Percentiles rank a stretch among this genome's conserved stretches.
Evolutionary conservation across 768 basidiomycete species (phyloP).

Genomic region (Rhizopogon salebrosus): DNA sequence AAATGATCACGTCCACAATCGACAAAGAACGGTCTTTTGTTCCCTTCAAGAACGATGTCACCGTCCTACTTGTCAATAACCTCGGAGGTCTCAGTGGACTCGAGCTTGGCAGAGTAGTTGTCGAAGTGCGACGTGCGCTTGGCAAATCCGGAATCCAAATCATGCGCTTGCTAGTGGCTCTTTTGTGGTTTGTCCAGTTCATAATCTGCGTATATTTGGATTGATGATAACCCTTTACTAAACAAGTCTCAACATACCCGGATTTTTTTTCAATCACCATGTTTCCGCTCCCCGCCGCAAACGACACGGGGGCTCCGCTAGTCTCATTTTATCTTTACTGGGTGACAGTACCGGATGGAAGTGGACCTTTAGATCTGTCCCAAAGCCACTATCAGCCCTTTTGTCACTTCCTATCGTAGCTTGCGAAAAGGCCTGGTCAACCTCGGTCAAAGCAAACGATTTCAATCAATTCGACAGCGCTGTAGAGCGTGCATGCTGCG

Average conservation of each 20-base stretch:
- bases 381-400: too few species aligned
- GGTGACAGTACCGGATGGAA: conserved; percentile 63
- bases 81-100: conserved; percentile 82
- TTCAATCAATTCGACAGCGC: conserved; percentile 44
- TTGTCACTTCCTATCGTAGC: too few species aligned
- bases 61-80: conserved; percentile 79
- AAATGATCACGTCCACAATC: conserved; percentile 66
- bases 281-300: conserved; percentile 58
- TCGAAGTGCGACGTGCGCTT: conserved; percentile 53
- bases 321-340: conserved; percentile 57
- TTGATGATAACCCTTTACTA: conserved; percentile 3
- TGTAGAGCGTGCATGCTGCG: conserved; percentile 55
- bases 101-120: conserved; percentile 66
- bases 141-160: conserved; percentile 51
- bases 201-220: neutral
- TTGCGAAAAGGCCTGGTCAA: too few species aligned
- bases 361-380: too few species aligned
- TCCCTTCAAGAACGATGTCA: conserved; percentile 47
- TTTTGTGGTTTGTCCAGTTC: conserved; percentile 63
- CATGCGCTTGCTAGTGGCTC: conserved; percentile 67
- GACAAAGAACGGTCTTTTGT: too few species aligned
- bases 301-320: conserved; percentile 29
- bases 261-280: conserved; percentile 85
- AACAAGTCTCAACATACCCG: too few species aligned
- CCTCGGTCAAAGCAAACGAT: conserved; percentile 40